Evolutionary conservation across 2,329 filamentous ascomycete species (phyloP).

Genomic region (Teratosphaeria viscida): DNA sequence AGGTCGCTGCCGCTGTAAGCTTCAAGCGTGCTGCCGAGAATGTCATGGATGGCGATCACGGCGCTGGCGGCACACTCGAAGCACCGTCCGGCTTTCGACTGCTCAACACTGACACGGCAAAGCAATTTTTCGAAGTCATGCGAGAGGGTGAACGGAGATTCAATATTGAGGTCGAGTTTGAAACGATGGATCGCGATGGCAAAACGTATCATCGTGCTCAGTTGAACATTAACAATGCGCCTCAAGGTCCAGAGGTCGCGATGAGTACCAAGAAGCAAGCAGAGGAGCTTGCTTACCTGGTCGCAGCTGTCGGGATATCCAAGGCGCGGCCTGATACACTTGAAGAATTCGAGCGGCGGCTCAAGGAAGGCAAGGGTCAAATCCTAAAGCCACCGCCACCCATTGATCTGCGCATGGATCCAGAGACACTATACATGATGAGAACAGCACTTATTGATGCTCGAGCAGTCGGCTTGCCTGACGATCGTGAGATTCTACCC

Average conservation of each 20-base stretch:
- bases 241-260: slow-evolving; percentile 19
- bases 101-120: slow-evolving; percentile 29
- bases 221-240: slow-evolving; percentile 20
- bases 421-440: slow-evolving; percentile 27
- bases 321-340: slow-evolving; percentile 25
- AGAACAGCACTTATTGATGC: slow-evolving; percentile 25
- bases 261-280: slow-evolving; percentile 27
- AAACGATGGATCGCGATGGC: slow-evolving; percentile 2
- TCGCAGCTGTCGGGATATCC: slow-evolving; percentile 27
- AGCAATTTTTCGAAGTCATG: slow-evolving; percentile 29
- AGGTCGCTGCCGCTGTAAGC: slow-evolving; percentile 26
- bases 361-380: slow-evolving; percentile 22
- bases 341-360: slow-evolving; percentile 23
- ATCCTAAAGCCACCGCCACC: slow-evolving; percentile 22
- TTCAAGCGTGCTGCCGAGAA: slow-evolving; percentile 31
- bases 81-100: slow-evolving; percentile 14
- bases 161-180: slow-evolving; percentile 14
- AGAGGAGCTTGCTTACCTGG: slow-evolving; percentile 25
- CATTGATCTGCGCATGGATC: slow-evolving; percentile 20
- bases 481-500: slow-evolving; percentile 14
- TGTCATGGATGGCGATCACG: slow-evolving; percentile 13
- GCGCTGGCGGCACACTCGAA: slow-evolving; percentile 9
- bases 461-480: slow-evolving; percentile 25
- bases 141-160: slow-evolving; percentile 9
- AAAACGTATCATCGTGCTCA: slow-evolving; percentile 10